Evolutionary conservation across 1,284 basidiomycete genomes (phyloP).

Genomic region (Sanguinoderma infundibulare): DNA sequence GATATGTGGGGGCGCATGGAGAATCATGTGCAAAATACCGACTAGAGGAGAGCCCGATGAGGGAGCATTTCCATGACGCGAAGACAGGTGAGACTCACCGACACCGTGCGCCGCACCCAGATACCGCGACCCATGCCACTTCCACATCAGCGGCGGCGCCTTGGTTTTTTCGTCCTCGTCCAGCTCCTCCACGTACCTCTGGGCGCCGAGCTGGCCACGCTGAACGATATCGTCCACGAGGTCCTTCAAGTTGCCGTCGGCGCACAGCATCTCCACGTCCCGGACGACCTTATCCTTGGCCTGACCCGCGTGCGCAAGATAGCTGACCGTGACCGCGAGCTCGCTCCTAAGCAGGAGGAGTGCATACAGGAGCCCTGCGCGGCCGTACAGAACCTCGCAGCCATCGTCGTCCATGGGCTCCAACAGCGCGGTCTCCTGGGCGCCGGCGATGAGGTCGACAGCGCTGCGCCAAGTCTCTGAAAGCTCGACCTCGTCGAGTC

Average conservation of each 20-base stretch:
- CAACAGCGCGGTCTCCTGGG: constrained; percentile 26
- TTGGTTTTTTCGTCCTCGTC: constrained; percentile 20
- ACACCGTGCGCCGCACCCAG: constrained; percentile 60
- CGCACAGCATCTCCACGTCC: constrained; percentile 21
- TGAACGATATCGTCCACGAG: constrained; percentile 51
- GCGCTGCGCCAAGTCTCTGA: constrained; percentile 27
- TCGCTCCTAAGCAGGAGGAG: constrained; percentile 46
- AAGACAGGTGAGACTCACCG: constrained; percentile 39
- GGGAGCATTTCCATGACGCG: no score
- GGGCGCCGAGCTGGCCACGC: constrained; percentile 48
- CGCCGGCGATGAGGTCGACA: constrained; percentile 26
- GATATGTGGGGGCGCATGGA: constrained; percentile 44
- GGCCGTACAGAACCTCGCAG: constrained; percentile 61
- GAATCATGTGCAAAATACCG: constrained; percentile 55
- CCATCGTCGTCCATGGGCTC: constrained; percentile 40
- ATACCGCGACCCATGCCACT: constrained; percentile 57
- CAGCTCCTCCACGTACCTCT: constrained; percentile 33
- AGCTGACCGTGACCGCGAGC: constrained; percentile 16
- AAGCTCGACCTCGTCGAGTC: constrained; percentile 22
- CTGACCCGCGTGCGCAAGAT: constrained; percentile 16
- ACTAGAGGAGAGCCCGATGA: constrained; percentile 33
- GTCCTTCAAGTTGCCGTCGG: constrained; percentile 25
- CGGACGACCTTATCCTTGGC: constrained; percentile 21
- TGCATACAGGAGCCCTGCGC: constrained; percentile 57
- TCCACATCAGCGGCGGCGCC: constrained; percentile 56